A percentile compares a stretch with the other conserved stretches of the same genome.
phyloP scores from a whole-genome alignment of 1,284 basidiomycete species.

The Fomitopsis betulina region DNA sequence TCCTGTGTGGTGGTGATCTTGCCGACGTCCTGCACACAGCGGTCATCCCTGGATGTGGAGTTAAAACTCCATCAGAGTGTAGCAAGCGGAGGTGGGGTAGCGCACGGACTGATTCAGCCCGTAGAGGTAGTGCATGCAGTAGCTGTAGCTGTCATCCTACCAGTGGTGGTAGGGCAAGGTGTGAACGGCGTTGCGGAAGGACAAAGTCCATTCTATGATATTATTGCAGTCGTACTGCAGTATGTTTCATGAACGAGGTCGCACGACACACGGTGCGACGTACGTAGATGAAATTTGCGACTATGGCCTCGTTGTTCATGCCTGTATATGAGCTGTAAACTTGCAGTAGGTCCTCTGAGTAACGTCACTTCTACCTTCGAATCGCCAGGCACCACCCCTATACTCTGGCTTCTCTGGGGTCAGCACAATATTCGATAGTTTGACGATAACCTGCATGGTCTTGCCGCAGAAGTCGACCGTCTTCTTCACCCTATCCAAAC shows the following conservation, averaged over 20 bases:
- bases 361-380: constrained; percentile 21
- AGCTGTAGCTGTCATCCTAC: constrained; percentile 1
- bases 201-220: constrained; percentile 13
- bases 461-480: too few relatives aligned
- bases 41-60: constrained; percentile 9
- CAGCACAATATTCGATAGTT: too few relatives aligned
- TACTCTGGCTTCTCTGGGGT: constrained; percentile 35
- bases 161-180: background rate
- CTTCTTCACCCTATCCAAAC: too few relatives aligned
- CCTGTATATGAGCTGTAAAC: background rate
- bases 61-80: background rate
- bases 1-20: constrained; percentile 18
- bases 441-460: too few relatives aligned
- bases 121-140: constrained; percentile 7
- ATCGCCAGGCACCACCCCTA: constrained; percentile 30
- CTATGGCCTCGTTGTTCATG: constrained; percentile 43
- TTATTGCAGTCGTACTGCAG: constrained; percentile 11
- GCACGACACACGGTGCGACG: background rate
- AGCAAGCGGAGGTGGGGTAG: constrained; percentile 3
- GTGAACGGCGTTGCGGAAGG: constrained; percentile 12
- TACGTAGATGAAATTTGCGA: constrained; percentile 6
- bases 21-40: too few relatives aligned
- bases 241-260: too few relatives aligned
- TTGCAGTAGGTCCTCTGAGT: background rate
- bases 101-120: constrained; percentile 6